Evolutionary conservation across 768 basidiomycete genomes (phyloP), one percentile per base, ranked within the genome.

Genomic region (Kwoniella sp.): DNA sequence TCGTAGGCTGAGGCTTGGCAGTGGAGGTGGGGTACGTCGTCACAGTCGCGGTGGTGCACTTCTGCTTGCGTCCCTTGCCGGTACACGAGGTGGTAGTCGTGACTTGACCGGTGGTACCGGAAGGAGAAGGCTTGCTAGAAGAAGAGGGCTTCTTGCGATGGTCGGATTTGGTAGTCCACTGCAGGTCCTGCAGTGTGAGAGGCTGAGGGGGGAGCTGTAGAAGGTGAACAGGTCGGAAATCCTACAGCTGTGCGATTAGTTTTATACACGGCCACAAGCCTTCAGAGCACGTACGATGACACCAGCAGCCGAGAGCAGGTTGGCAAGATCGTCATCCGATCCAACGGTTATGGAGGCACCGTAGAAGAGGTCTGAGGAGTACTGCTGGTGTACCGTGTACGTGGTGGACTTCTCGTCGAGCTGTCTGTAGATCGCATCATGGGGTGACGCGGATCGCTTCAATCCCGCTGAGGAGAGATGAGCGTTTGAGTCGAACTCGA

Each of bases 261-360:
- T n/a, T n/a, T n/a, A n/a, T n/a, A n/a, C 9, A 32, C 31, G 15
- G 37, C 20, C 22, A 8, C 19, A 41, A 19, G 22, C 33, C 26
- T n/a, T 9, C 37, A 15, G 17, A n/a, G 37, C 27, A 53, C 63
- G 39, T 32, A 65, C 69, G 20, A 67, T 44, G 32, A 85, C 78
- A 19, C 83, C 83, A 2, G 78, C 73, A 3, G 79, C 75, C 10
- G 70, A 67, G 10, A 76, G 66, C 31, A 86, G 69, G 14, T 76
- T 67, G 26, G 75, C 65, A 9, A 78, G 78, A 65, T 83, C 81
- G 82, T 56, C 48, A 79, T 80, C 31, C 5, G 52, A 60, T 3
- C 71, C 64, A 29, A 85, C 60, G 17, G 78, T 78, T 43, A 85
- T 59, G 32, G 80, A 77, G 25, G 80, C 83, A 4, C 84, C 84